Conservation (phyloP, 2,329 filamentous ascomycete species). For the Mycosphaerelloides madeirae region DNA sequence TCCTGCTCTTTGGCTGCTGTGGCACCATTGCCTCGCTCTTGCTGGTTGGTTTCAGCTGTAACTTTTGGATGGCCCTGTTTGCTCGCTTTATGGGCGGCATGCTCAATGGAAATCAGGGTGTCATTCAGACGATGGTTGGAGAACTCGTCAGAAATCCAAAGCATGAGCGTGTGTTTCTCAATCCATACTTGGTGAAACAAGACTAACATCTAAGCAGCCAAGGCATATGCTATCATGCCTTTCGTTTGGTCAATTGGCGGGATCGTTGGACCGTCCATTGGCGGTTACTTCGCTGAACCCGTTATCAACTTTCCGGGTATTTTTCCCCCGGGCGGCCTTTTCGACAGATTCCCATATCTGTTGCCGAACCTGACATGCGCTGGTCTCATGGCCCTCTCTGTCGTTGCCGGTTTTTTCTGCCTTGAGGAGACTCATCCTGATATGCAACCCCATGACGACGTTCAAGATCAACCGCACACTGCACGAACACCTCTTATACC, state of each 20-base stretch:
- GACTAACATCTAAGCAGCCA: conserved; percentile 47
- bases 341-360: conserved; percentile 76
- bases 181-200: background rate
- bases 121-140: conserved; percentile 77
- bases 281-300: conserved; percentile 79
- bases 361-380: conserved; percentile 86
- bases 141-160: conserved; percentile 79
- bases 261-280: conserved; percentile 82
- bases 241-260: conserved; percentile 91
- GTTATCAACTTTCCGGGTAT: conserved; percentile 64
- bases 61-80: conserved; percentile 75
- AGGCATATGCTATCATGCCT: conserved; percentile 86
- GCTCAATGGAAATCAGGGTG: conserved; percentile 83
- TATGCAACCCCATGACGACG: conserved; percentile 53
- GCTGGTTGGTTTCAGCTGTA: conserved; percentile 74
- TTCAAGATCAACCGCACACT: conserved; percentile 35
- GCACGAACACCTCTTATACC: conserved; percentile 71
- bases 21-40: conserved; percentile 81
- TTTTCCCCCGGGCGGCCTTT: conserved; percentile 65
- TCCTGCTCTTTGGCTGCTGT: conserved; percentile 72
- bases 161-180: conserved; percentile 69
- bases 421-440: conserved; percentile 88
- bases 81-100: conserved; percentile 74
- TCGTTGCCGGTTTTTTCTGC: conserved; percentile 72
- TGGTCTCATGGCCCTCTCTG: conserved; percentile 68